Evolutionary conservation across 768 basidiomycete genomes (phyloP).

Genomic region (Leccinellum rugosiceps): DNA sequence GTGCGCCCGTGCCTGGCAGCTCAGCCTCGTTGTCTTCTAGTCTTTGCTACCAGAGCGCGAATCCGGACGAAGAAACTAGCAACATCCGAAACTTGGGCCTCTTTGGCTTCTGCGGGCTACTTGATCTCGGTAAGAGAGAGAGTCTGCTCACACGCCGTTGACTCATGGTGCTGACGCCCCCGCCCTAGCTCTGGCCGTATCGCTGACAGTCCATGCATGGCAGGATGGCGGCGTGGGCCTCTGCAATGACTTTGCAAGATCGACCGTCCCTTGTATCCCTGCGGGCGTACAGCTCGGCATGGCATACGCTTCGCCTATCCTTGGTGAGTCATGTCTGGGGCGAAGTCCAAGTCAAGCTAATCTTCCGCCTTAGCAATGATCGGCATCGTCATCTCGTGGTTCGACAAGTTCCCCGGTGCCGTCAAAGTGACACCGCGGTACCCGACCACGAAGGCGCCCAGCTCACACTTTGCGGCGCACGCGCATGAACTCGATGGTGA

Average conservation of each 20-base stretch:
- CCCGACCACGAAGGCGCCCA: conserved; percentile 30
- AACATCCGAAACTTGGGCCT: conserved; percentile 23
- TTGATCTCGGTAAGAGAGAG: conserved; percentile 16
- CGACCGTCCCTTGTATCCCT: conserved; percentile 17
- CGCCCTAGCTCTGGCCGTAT: conserved; percentile 15
- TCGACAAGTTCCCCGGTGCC: conserved; percentile 28
- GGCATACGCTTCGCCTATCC: conserved; percentile 27
- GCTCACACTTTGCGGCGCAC: conserved; percentile 24
- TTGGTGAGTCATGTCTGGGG: conserved; percentile 22
- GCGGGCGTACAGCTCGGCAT: conserved; percentile 26
- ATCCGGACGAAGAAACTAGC: conserved; percentile 15
- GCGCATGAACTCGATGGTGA: conserved; percentile 22
- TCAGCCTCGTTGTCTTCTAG: conserved; percentile 3
- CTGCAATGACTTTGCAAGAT: conserved; percentile 29
- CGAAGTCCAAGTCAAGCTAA: neutral
- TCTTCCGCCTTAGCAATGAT: conserved; percentile 12
- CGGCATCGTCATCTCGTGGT: conserved; percentile 24
- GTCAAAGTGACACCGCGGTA: conserved; percentile 25
- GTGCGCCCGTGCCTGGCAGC: neutral
- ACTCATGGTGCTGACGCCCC: neutral
- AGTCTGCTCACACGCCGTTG: neutral
- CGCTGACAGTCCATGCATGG: conserved; percentile 29
- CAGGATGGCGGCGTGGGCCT: conserved; percentile 16
- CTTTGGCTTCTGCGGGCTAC: conserved; percentile 20
- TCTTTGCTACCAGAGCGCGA: conserved; percentile 10